Evolutionary conservation across 495 filamentous ascomycete genomes (phyloP).

Genomic region (Hypoxylon intermedium): DNA sequence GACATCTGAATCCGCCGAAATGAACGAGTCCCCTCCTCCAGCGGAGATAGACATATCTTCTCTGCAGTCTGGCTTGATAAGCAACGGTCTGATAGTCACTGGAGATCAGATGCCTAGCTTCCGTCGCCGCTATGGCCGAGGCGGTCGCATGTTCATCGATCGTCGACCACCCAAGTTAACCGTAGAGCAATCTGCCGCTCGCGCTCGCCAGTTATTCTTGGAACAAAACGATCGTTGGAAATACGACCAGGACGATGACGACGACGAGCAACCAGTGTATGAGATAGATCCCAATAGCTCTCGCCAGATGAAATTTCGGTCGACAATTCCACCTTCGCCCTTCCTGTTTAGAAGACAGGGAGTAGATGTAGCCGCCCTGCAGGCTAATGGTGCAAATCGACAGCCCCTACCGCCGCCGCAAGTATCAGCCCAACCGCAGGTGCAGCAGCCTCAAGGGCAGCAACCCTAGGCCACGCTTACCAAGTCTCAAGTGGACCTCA

Average conservation of each 20-base stretch:
- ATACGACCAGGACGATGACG: conserved; percentile 77
- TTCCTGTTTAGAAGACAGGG: conserved; percentile 41
- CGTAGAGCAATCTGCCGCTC: conserved; percentile 51
- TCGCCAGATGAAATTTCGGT: conserved; percentile 73
- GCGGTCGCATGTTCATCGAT: conserved; percentile 82
- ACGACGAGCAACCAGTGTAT: conserved; percentile 71
- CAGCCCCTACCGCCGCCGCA: conserved; percentile 40
- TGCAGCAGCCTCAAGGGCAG: conserved; percentile 55
- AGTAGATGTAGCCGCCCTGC: conserved; percentile 25
- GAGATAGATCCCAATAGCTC: conserved; percentile 74
- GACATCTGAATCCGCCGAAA: conserved; percentile 55
- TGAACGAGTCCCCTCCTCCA: conserved; percentile 44
- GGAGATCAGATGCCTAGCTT: conserved; percentile 61
- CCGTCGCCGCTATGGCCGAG: conserved; percentile 74
- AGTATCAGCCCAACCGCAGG: conserved; percentile 33
- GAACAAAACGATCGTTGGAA: conserved; percentile 76
- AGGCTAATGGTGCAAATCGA: conserved; percentile 26
- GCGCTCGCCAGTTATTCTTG: conserved; percentile 57
- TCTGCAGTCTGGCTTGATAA: conserved; percentile 41
- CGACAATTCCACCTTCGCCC: conserved; percentile 65
- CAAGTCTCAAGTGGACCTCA: background rate
- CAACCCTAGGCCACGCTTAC: conserved; percentile 18
- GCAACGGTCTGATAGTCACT: conserved; percentile 39
- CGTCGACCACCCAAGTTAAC: conserved; percentile 54
- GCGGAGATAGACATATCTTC: conserved; percentile 10